A percentile compares a stretch with the other conserved stretches of the same genome.
These are phyloP conservation scores for Camellia oleifera DNA, from an alignment of 179 eudicot species.

Conservation along the genomic window DNA sequence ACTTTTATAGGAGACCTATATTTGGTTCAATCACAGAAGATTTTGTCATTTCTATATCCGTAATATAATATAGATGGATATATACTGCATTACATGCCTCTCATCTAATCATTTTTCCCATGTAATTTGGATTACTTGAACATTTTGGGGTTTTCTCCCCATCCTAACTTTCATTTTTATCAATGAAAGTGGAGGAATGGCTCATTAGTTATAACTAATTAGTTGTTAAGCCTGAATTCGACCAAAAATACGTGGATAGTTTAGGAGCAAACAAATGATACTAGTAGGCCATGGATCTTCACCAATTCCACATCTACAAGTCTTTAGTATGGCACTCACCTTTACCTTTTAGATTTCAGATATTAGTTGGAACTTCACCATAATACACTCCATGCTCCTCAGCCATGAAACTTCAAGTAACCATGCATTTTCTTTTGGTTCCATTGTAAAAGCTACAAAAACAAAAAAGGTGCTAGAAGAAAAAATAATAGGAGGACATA, in stretches of 20 bases:
- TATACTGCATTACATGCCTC: background rate
- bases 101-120: background rate
- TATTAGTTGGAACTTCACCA: background rate
- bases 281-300: background rate
- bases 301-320: background rate
- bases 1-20: background rate
- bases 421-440: background rate
- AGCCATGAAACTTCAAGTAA: background rate
- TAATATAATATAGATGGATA: background rate
- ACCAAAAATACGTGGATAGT: background rate
- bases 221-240: background rate
- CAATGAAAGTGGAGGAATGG: background rate
- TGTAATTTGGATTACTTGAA: background rate
- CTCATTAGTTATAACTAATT: background rate
- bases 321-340: background rate
- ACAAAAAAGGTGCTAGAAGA: background rate
- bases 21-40: background rate
- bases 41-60: background rate
- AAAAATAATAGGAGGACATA: background rate
- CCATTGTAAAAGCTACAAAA: background rate
- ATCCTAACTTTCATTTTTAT: background rate
- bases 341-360: background rate
- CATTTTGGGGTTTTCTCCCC: background rate
- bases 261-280: background rate
- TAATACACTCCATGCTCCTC: background rate